A percentile compares a stretch with the other conserved stretches of the same genome.
These are phyloP conservation scores for Phialophora chinensis DNA, from an alignment of 2,329 filamentous ascomycete genomes.

Conservation along the genomic window DNA sequence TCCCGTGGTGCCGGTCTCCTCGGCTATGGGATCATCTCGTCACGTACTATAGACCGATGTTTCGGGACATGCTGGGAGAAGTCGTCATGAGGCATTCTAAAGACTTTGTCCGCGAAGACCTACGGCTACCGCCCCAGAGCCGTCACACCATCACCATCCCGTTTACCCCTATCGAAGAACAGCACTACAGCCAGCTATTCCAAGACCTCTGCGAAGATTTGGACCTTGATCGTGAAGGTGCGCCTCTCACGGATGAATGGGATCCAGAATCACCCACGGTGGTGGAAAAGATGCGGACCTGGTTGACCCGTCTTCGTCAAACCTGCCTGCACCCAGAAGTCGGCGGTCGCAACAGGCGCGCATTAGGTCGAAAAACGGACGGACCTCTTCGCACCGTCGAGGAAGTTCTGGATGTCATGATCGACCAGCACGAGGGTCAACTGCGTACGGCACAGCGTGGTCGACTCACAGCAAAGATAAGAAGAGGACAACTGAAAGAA, in stretches of 20 bases:
- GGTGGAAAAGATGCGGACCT: slow-evolving; percentile 76
- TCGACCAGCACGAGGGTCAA: slow-evolving; percentile 76
- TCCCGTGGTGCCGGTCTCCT: slow-evolving; percentile 72
- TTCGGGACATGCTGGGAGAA: slow-evolving; percentile 70
- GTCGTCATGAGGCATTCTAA: slow-evolving; percentile 88
- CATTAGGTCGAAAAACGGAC: slow-evolving; percentile 67
- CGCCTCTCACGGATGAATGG: slow-evolving; percentile 68
- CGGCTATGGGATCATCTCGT: slow-evolving; percentile 73
- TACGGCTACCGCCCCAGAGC: slow-evolving; percentile 80
- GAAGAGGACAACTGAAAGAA: slow-evolving; percentile 77
- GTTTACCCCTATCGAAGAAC: slow-evolving; percentile 87
- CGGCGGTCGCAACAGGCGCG: slow-evolving; percentile 68
- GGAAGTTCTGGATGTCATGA: slow-evolving; percentile 89
- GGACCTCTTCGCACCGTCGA: slow-evolving; percentile 78
- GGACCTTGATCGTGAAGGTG: slow-evolving; percentile 68
- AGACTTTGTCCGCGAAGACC: slow-evolving; percentile 75
- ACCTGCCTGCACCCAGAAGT: slow-evolving; percentile 87
- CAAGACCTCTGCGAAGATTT: slow-evolving; percentile 74
- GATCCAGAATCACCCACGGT: slow-evolving; percentile 62
- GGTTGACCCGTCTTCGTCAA: slow-evolving; percentile 78
- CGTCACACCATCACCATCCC: slow-evolving; percentile 87
- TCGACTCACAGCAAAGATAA: slow-evolving; percentile 68
- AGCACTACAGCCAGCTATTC: slow-evolving; percentile 81
- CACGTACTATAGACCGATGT: slow-evolving; percentile 64
- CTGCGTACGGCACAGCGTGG: slow-evolving; percentile 73